Evolutionary conservation across 2,329 filamentous ascomycete species (phyloP).

Genomic region (Ceratocystis ficicola): DNA sequence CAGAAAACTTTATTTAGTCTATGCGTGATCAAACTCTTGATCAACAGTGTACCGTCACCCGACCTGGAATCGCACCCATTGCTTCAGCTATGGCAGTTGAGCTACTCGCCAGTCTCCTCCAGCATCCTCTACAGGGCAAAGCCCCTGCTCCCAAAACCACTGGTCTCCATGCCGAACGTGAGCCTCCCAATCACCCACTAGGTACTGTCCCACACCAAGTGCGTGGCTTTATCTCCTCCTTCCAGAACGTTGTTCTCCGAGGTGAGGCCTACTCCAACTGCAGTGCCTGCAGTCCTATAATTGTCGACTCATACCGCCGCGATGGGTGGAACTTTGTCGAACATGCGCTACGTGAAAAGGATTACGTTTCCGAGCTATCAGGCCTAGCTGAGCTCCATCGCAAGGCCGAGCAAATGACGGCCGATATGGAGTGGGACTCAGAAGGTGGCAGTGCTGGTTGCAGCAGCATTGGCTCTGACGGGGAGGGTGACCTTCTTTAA

Average conservation of each 20-base stretch:
- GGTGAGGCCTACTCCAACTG: conserved; percentile 69
- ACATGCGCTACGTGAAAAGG: conserved; percentile 58
- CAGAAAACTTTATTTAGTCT: conserved; percentile 44
- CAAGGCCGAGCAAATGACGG: conserved; percentile 40
- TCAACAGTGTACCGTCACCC: conserved; percentile 94
- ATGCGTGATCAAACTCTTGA: conserved; percentile 91
- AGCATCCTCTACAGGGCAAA: conserved; percentile 63
- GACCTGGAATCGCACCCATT: conserved; percentile 82
- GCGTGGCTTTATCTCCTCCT: conserved; percentile 62
- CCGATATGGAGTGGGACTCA: conserved; percentile 49
- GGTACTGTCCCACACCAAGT: conserved; percentile 69
- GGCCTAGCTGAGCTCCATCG: conserved; percentile 61
- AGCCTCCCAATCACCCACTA: conserved; percentile 47
- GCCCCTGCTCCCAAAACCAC: conserved; percentile 45
- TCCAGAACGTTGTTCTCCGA: conserved; percentile 60
- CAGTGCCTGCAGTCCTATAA: conserved; percentile 62
- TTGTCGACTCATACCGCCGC: conserved; percentile 53
- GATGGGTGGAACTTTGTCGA: conserved; percentile 69
- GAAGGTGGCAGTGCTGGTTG: conserved; percentile 27
- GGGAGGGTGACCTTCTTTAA: conserved; percentile 43
- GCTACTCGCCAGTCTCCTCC: conserved; percentile 71
- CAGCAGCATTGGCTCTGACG: conserved; percentile 33
- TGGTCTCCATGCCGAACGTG: conserved; percentile 38
- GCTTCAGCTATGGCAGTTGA: conserved; percentile 87
- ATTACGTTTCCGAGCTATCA: conserved; percentile 66